A percentile compares a stretch with the other conserved stretches of the same genome.
These are phyloP conservation scores for Hypoxylon trugodes DNA, from an alignment of 495 filamentous ascomycete genomes.

Conservation along the genomic window DNA sequence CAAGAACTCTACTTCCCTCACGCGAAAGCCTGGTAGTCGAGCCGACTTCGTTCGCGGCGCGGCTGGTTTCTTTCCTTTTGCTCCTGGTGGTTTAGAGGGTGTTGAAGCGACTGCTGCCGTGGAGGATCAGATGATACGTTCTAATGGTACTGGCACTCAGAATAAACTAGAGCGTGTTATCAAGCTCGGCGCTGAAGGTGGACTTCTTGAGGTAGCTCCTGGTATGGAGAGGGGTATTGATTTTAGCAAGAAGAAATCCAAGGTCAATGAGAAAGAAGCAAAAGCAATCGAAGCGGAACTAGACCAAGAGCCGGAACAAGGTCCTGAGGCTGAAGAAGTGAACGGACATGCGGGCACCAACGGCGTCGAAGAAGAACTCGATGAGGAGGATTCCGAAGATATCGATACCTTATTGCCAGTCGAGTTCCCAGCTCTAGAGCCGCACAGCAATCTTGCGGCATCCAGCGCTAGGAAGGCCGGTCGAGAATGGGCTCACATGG, in stretches of 20 bases:
- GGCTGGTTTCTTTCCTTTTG: slow-evolving; percentile 95
- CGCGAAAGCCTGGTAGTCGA: slow-evolving; percentile 84
- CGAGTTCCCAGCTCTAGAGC: slow-evolving; percentile 91
- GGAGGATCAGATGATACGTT: slow-evolving; percentile 68
- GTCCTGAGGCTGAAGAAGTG: slow-evolving; percentile 51
- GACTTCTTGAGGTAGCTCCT: slow-evolving; percentile 82
- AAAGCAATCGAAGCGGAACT: slow-evolving; percentile 79
- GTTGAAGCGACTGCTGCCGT: slow-evolving; percentile 81
- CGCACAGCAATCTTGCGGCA: slow-evolving; percentile 76
- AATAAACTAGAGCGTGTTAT: slow-evolving; percentile 80
- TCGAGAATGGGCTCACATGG: slow-evolving; percentile 96
- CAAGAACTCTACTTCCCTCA: slow-evolving; percentile 93
- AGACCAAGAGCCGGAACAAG: slow-evolving; percentile 67
- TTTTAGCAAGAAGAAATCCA: slow-evolving; percentile 68
- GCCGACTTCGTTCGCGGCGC: slow-evolving; percentile 96
- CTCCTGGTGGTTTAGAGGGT: slow-evolving; percentile 88
- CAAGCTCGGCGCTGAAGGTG: slow-evolving; percentile 77
- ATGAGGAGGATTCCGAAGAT: slow-evolving; percentile 69
- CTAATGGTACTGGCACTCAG: slow-evolving; percentile 47
- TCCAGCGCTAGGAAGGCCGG: slow-evolving; percentile 76
- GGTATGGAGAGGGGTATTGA: slow-evolving; percentile 83
- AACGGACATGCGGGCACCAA: slow-evolving; percentile 54
- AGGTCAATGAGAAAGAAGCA: slow-evolving; percentile 62
- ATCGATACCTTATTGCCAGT: slow-evolving; percentile 91
- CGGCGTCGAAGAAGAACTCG: slow-evolving; percentile 48